Conservation (phyloP, 306 rosid species). For the Medicago ruthenica region DNA sequence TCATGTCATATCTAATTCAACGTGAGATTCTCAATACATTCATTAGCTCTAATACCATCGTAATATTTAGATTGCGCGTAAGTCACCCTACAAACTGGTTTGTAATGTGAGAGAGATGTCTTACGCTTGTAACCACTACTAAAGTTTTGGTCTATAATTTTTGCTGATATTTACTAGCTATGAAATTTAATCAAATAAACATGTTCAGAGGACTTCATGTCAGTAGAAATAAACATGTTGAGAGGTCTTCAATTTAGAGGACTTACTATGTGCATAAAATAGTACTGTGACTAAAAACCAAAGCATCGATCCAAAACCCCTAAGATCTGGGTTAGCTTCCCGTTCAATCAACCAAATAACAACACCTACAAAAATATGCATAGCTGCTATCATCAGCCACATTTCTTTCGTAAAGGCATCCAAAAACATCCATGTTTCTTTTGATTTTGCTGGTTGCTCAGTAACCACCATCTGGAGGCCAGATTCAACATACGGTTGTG, state of each 20-base stretch:
- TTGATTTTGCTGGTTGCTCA: slow-evolving; percentile 43
- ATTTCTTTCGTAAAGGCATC: slow-evolving; percentile 51
- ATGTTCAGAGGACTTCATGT: background rate
- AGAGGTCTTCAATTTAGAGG: slow-evolving; percentile 3
- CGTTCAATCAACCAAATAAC: slow-evolving; percentile 65
- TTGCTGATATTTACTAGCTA: background rate
- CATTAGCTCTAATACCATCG: too few species aligned
- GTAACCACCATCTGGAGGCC: slow-evolving; percentile 58
- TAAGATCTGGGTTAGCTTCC: slow-evolving; percentile 41
- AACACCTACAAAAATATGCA: slow-evolving; percentile 57
- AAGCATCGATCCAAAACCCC: slow-evolving; percentile 53
- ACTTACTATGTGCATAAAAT: slow-evolving; percentile 64
- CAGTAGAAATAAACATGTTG: too few species aligned
- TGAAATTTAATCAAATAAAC: background rate
- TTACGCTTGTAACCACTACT: too few species aligned
- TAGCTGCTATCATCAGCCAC: slow-evolving; percentile 55
- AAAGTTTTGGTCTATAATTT: too few species aligned
- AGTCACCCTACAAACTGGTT: too few species aligned
- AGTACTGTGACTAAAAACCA: slow-evolving; percentile 64
- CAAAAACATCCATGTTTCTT: slow-evolving; percentile 53
- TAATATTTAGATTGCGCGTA: too few species aligned
- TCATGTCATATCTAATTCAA: too few species aligned
- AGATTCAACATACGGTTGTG: slow-evolving; percentile 61
- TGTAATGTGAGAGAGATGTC: too few species aligned
- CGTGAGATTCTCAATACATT: too few species aligned